A percentile compares a stretch with the other conserved stretches of the same genome.
These are phyloP conservation scores for Psilocybe cubensis DNA, from an alignment of 768 basidiomycete genomes.

Conservation along the genomic window DNA sequence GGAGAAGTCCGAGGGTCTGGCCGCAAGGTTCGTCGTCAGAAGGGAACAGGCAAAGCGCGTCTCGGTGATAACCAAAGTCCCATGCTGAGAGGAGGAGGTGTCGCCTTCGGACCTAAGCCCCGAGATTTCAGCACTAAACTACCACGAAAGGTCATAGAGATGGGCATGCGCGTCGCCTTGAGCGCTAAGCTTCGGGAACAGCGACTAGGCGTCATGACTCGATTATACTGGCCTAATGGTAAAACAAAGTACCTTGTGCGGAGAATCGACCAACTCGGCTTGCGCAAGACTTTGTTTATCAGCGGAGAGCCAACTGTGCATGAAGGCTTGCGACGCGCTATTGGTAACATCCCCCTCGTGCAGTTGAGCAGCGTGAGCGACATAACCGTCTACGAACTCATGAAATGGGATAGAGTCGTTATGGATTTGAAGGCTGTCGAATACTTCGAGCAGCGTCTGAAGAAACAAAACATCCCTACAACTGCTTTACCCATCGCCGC, in stretches of 20 bases:
- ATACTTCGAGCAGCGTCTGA: constrained; percentile 66
- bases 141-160: constrained; percentile 88
- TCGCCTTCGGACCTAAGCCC: constrained; percentile 90
- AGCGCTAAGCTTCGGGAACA: constrained; percentile 81
- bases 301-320: constrained; percentile 63
- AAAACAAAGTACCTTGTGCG: constrained; percentile 73
- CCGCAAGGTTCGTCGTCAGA: constrained; percentile 87
- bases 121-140: constrained; percentile 92
- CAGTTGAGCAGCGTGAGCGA: constrained; percentile 66
- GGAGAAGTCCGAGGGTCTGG: constrained; percentile 90
- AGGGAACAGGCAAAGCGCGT: constrained; percentile 89
- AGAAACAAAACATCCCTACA: constrained; percentile 44
- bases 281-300: constrained; percentile 78
- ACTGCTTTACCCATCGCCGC: constrained; percentile 22
- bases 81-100: constrained; percentile 89
- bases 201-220: constrained; percentile 74
- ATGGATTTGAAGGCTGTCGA: constrained; percentile 86
- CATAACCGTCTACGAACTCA: constrained; percentile 78
- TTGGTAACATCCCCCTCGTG: constrained; percentile 73
- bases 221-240: constrained; percentile 68
- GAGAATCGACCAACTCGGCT: constrained; percentile 65
- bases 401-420: constrained; percentile 83
- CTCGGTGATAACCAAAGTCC: constrained; percentile 88
- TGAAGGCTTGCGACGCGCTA: constrained; percentile 58
- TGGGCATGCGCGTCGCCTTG: constrained; percentile 92